Conservation (phyloP, 2,329 filamentous ascomycete species). For the Magnaporthiopsis incrustans region DNA sequence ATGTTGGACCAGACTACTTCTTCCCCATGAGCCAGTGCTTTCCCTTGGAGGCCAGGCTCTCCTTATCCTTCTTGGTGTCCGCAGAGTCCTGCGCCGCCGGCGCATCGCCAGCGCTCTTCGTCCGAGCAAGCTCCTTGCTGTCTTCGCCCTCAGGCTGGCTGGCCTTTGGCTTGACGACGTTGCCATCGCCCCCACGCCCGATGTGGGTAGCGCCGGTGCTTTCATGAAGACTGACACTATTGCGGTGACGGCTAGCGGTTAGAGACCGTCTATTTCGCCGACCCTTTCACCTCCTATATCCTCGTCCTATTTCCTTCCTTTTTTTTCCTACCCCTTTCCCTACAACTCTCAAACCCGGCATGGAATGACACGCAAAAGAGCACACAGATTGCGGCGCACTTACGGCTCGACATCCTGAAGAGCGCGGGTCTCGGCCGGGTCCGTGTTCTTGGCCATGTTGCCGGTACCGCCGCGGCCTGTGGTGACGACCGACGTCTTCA, state of each 20-base stretch:
- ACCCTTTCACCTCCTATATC: too few relatives aligned
- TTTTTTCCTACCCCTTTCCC: neutral
- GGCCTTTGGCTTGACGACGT: conserved; percentile 46
- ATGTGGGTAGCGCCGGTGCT: conserved; percentile 55
- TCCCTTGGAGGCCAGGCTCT: conserved; percentile 32
- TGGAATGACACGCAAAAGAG: neutral
- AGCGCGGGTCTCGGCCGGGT: conserved; percentile 64
- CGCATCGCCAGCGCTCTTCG: conserved; percentile 12
- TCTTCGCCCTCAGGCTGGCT: conserved; percentile 24
- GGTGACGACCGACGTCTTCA: conserved; percentile 78
- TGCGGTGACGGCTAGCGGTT: neutral
- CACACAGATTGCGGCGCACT: conserved; percentile 20
- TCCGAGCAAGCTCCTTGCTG: conserved; percentile 21
- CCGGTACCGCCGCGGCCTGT: conserved; percentile 83
- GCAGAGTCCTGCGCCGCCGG: neutral
- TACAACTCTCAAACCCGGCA: neutral
- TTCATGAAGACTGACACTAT: conserved; percentile 44
- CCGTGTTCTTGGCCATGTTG: conserved; percentile 73
- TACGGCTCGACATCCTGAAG: conserved; percentile 77
- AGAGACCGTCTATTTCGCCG: neutral
- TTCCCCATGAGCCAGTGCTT: conserved; percentile 43
- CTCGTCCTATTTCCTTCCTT: too few relatives aligned
- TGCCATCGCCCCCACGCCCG: conserved; percentile 70
- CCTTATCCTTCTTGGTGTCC: conserved; percentile 16
- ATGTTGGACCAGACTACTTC: conserved; percentile 21